These are phyloP conservation scores for Telfairia occidentalis DNA, from an alignment of 331 rosid genomes.

Conservation along the genomic window DNA sequence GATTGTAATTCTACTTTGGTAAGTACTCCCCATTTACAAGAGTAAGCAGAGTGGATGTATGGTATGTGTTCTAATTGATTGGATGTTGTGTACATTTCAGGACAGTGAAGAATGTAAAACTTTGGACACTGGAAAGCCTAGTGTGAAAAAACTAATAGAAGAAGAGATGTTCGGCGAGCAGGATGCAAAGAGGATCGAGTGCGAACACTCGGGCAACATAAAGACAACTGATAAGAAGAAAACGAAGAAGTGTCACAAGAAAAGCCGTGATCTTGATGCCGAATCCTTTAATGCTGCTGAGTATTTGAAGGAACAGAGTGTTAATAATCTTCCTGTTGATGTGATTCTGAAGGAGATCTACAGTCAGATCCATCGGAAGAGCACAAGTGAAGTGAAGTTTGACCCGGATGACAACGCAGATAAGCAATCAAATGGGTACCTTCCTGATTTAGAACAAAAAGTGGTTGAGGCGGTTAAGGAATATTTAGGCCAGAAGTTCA, in stretches of 20 bases:
- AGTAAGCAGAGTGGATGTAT: not conserved
- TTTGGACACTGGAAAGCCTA: constrained; percentile 40
- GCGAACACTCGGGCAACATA: constrained; percentile 24
- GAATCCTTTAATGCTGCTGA: constrained; percentile 28
- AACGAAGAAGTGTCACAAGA: constrained; percentile 38
- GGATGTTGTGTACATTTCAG: constrained; percentile 31
- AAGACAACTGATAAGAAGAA: constrained; percentile 34
- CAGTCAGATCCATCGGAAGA: constrained; percentile 37
- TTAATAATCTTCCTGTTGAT: constrained; percentile 38
- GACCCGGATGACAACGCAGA: constrained; percentile 33
- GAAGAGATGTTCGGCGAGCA: constrained; percentile 73
- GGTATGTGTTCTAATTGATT: not conserved
- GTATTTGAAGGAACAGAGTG: constrained; percentile 33
- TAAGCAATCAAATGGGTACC: constrained; percentile 27
- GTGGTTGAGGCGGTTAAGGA: constrained; percentile 46
- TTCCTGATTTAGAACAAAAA: constrained; percentile 41
- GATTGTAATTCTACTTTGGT: constrained; percentile 31
- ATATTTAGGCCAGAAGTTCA: constrained; percentile 45
- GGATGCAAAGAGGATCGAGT: constrained; percentile 22
- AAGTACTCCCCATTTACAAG: constrained; percentile 22
- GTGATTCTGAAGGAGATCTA: constrained; percentile 62
- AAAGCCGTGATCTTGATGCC: constrained; percentile 44
- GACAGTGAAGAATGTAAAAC: constrained; percentile 29
- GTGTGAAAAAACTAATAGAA: constrained; percentile 94
- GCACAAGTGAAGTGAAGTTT: constrained; percentile 20